Percentiles rank a stretch among this genome's conserved stretches.
Evolutionary conservation across 495 filamentous ascomycete genomes (phyloP).

Genomic region (Sporormia fimetaria): DNA sequence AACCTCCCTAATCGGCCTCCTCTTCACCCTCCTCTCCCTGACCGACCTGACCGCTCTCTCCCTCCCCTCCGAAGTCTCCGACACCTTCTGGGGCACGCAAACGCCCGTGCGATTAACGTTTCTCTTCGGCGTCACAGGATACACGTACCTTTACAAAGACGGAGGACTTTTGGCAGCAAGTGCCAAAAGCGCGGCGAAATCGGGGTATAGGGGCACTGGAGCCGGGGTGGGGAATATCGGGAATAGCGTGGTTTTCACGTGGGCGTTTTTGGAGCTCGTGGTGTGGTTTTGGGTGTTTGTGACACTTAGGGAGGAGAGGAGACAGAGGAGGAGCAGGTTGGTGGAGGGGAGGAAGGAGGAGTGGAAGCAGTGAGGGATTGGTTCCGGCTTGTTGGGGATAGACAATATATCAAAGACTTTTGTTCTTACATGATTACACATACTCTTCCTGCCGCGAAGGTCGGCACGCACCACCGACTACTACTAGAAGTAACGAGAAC

Average conservation of each 20-base stretch:
- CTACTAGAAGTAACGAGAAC: no score
- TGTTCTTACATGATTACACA: no score
- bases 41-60: conserved; percentile 63
- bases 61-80: conserved; percentile 55
- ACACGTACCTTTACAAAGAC: conserved; percentile 52
- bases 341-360: conserved; percentile 22
- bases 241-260: conserved; percentile 72
- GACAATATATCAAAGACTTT: no score
- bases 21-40: conserved; percentile 55
- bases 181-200: no score
- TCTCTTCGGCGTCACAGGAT: conserved; percentile 55
- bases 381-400: no score
- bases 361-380: no score
- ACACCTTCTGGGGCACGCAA: conserved; percentile 58
- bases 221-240: conserved; percentile 43
- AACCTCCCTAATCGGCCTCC: conserved; percentile 58
- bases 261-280: conserved; percentile 72
- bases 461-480: no score
- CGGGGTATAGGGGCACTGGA: conserved; percentile 20
- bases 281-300: conserved; percentile 71
- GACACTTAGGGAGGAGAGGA: conserved; percentile 18
- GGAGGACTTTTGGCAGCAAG: conserved; percentile 33
- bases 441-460: no score
- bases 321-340: conserved; percentile 11
- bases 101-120: conserved; percentile 47